Base-by-base conservation (phyloP, 768 basidiomycete genomes). In the Pulveroboletus frians region DNA sequence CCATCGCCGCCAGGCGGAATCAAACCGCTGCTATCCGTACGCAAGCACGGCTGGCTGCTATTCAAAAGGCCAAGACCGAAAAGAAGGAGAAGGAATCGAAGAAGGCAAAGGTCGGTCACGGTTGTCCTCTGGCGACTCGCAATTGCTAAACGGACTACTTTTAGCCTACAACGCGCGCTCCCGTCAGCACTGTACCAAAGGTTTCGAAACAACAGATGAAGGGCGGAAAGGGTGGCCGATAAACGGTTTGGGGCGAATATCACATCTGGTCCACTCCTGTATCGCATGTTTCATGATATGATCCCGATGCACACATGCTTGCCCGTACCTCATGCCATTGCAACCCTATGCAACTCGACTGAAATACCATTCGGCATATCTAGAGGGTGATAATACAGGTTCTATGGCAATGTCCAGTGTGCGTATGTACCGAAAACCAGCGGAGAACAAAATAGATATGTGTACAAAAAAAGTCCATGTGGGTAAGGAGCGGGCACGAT, bases 141-240 rank as follows among this genome's bases (percentile, higher is more conserved):
- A 27, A 26, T 49, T 39, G 43, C 43, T 55, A 10, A 59, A 46
- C 34, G n/a, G 30, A 40, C 6, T 39, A 5, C 31, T 30, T 41
- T 41, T 34, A 85, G 85, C 77, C 84, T 56, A 67, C 78, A 4
- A 35, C 58, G 31, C 81, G 83, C 44, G 67, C 79, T 39, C 61
- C 69, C 34, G 77, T 71, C 13, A 67, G 83, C 43, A 69, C 76
- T 35, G 89, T 73, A 47, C 90, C 92, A 61, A 92, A 85, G 73
- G 83, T 94, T 38, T 91, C 91, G 65, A 97, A 94, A 76, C 92
- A 95, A 73, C 87, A 88, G 74, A 92, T 92, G 85, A 94, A 93
- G 80, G 92, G 91, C 66, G 81, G 84, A 63, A 86, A 87, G 74
- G 79, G 80, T 47, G 82, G 84, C 51, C 81, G 85, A 75, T 86